These are phyloP conservation scores for Fusarium anguioides DNA, from an alignment of 2,329 filamentous ascomycete genomes.

Conservation along the genomic window DNA sequence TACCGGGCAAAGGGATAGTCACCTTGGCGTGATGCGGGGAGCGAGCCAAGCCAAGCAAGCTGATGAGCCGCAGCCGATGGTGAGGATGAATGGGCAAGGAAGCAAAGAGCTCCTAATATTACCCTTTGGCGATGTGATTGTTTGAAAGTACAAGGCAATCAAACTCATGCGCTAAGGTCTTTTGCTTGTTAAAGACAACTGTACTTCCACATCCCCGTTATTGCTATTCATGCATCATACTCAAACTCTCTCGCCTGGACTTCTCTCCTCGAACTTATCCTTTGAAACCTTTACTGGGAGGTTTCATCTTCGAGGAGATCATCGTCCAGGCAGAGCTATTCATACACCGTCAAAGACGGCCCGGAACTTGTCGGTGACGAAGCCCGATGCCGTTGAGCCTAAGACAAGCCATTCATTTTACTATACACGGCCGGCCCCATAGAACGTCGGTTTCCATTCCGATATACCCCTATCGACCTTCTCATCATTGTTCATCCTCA, in stretches of 20 bases:
- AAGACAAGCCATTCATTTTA: conserved; percentile 21
- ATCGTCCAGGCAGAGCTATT: conserved; percentile 8
- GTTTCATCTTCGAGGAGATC: conserved; percentile 14
- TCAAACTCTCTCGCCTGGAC: neutral
- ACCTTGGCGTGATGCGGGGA: conserved; percentile 25
- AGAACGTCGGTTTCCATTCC: conserved; percentile 12
- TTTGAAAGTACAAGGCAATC: neutral
- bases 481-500: conserved; percentile 1
- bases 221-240: conserved; percentile 4
- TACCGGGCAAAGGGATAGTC: conserved; percentile 25
- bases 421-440: conserved; percentile 11
- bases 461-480: neutral
- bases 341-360: conserved; percentile 1
- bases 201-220: neutral
- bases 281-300: neutral
- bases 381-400: conserved; percentile 29
- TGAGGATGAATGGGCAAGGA: neutral
- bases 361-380: conserved; percentile 16
- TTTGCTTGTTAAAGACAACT: neutral
- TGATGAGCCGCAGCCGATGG: conserved; percentile 3
- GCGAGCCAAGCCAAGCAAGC: conserved; percentile 21
- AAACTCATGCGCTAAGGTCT: neutral
- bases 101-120: neutral
- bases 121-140: neutral
- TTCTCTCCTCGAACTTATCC: neutral